Evolutionary conservation across 139 green algal species (phyloP).

Genomic region (Auxenochlorella pyrenoidosa): DNA sequence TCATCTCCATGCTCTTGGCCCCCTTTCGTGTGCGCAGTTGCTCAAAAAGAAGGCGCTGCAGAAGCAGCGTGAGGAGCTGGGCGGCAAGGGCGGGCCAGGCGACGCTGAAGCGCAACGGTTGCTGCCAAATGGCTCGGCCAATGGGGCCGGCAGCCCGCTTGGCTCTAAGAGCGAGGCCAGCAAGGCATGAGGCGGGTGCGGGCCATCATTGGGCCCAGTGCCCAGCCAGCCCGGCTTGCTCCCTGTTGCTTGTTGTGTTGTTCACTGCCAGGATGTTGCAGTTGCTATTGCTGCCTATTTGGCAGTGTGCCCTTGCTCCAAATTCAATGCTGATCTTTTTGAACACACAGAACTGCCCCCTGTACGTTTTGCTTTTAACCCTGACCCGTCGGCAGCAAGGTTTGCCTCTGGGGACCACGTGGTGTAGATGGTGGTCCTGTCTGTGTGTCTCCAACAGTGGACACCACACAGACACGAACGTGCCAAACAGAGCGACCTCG

Average conservation of each 20-base stretch:
- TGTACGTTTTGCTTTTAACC: too few species aligned
- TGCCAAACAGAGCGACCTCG: too few species aligned
- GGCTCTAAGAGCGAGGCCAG: conserved; percentile 12
- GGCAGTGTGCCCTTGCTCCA: too few species aligned
- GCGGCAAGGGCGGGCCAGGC: not conserved
- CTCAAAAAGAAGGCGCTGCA: conserved; percentile 36
- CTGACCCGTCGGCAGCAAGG: too few species aligned
- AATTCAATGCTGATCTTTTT: too few species aligned
- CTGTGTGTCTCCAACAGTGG: too few species aligned
- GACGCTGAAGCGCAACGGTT: conserved; percentile 1
- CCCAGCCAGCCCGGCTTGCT: not conserved
- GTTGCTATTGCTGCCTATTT: not conserved
- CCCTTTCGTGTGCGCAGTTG: not conserved
- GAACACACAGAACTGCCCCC: too few species aligned
- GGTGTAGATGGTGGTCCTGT: too few species aligned
- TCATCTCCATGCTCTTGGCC: not conserved
- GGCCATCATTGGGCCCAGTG: not conserved
- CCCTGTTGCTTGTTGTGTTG: not conserved
- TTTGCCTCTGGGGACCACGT: too few species aligned
- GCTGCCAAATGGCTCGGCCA: not conserved
- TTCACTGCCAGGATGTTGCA: too few species aligned
- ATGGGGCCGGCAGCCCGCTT: not conserved
- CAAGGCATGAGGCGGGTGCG: not conserved
- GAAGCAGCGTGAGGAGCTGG: conserved; percentile 13
- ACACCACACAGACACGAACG: too few species aligned